Evolutionary conservation across 768 basidiomycete genomes (phyloP).

Genomic region (Rhodotorula toruloides): DNA sequence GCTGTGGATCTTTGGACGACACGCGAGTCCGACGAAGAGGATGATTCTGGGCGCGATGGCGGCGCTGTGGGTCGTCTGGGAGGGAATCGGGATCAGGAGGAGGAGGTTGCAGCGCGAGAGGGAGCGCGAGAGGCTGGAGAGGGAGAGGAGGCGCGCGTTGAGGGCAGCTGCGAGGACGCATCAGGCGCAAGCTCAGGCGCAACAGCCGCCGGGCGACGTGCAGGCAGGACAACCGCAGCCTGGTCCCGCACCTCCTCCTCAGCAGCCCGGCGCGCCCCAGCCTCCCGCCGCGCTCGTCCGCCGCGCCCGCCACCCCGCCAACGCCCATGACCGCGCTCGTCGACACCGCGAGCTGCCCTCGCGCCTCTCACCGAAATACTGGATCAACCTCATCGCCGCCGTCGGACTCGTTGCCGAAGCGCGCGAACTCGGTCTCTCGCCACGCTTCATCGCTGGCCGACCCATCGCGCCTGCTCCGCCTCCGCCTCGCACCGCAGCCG

Average conservation of each 20-base stretch:
- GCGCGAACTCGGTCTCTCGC: constrained; percentile 37
- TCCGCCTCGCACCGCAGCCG: not conserved
- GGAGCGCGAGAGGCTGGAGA: constrained; percentile 13
- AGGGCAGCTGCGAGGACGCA: constrained; percentile 1
- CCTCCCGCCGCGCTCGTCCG: not conserved
- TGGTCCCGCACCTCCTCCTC: not conserved
- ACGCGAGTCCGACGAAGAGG: constrained; percentile 32
- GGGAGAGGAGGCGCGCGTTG: constrained; percentile 4
- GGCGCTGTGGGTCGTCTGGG: constrained; percentile 32
- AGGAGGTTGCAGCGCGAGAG: constrained; percentile 5
- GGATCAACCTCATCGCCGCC: constrained; percentile 39
- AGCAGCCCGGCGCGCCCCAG: not conserved
- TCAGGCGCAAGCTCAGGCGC: not conserved
- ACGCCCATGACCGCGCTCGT: constrained; percentile 2
- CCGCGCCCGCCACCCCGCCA: not conserved
- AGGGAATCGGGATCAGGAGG: constrained; percentile 27
- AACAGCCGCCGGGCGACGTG: not conserved
- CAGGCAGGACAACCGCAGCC: not conserved
- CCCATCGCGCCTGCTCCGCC: constrained; percentile 3
- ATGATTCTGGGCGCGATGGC: constrained; percentile 30
- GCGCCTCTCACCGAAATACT: constrained; percentile 39
- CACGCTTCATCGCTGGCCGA: constrained; percentile 31
- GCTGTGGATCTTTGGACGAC: constrained; percentile 40
- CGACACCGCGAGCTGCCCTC: constrained; percentile 16
- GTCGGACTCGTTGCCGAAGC: constrained; percentile 40